A percentile compares a stretch with the other conserved stretches of the same genome.
phyloP scores from a whole-genome alignment of 2,329 filamentous ascomycete genomes.

The Cephalotrichum gorgonifer region DNA sequence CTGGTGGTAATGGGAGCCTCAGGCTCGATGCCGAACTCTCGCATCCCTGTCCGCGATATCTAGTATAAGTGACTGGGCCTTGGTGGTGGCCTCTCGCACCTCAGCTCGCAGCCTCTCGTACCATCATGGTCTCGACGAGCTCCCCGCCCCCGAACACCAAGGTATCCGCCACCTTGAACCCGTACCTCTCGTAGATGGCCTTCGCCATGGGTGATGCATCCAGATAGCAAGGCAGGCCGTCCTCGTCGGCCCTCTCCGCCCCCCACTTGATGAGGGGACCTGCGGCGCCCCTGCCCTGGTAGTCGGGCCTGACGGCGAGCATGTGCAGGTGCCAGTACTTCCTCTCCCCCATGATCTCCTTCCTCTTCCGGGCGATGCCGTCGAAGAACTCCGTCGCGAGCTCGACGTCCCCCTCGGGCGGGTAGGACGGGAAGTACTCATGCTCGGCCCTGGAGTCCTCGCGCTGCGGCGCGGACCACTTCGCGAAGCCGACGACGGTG shows the following conservation, averaged over 20 bases:
- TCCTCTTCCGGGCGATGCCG: slow-evolving; percentile 21
- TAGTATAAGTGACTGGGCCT: too few relatives aligned
- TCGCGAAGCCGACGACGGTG: slow-evolving; percentile 2
- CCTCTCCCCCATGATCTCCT: slow-evolving; percentile 24
- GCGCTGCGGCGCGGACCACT: neutral
- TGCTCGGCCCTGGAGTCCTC: neutral
- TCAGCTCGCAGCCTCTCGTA: neutral
- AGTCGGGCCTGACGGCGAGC: slow-evolving; percentile 28
- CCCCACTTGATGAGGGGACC: slow-evolving; percentile 36
- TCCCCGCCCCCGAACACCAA: neutral
- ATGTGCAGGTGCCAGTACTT: slow-evolving; percentile 40
- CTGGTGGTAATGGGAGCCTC: too few relatives aligned
- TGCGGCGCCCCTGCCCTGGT: slow-evolving; percentile 35
- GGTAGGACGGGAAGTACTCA: too few relatives aligned
- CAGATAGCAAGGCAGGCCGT: slow-evolving; percentile 7
- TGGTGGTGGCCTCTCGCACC: neutral
- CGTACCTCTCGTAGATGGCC: slow-evolving; percentile 5
- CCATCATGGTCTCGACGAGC: slow-evolving; percentile 2
- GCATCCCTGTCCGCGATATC: too few relatives aligned
- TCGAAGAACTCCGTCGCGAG: slow-evolving; percentile 30
- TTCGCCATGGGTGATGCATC: slow-evolving; percentile 1
- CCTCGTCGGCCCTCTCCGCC: slow-evolving; percentile 30
- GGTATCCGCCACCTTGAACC: slow-evolving; percentile 2
- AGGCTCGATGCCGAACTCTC: too few relatives aligned
- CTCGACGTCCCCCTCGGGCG: slow-evolving; percentile 22